Conservation (phyloP, 352 stramenopile species). For the Elongisporangium prolatum region DNA sequence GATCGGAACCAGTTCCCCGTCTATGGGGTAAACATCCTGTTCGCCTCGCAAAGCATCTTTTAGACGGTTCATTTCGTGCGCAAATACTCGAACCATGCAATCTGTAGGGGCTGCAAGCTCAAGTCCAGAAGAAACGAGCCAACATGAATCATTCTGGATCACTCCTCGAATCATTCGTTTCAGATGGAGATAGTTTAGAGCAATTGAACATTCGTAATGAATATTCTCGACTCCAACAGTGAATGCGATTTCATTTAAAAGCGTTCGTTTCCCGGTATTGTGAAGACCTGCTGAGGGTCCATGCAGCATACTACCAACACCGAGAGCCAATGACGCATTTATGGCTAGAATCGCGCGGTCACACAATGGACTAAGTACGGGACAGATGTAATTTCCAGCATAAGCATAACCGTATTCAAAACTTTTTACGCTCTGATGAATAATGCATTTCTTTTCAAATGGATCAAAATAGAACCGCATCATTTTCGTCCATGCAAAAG, state of each 20-base stretch:
- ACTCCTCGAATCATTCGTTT: conserved; percentile 30
- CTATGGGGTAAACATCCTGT: conserved; percentile 25
- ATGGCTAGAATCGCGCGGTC: conserved; percentile 51
- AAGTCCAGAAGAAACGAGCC: conserved; percentile 35
- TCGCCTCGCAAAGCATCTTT: conserved; percentile 34
- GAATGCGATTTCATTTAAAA: conserved; percentile 36
- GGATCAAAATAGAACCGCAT: conserved; percentile 58
- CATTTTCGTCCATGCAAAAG: conserved; percentile 60
- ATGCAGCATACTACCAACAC: conserved; percentile 46
- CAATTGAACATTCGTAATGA: conserved; percentile 29
- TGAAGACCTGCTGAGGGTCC: conserved; percentile 7
- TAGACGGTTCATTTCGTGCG: conserved; percentile 40
- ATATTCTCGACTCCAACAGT: conserved; percentile 42
- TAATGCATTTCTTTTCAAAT: conserved; percentile 43
- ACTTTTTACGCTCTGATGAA: conserved; percentile 55
- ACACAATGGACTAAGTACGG: conserved; percentile 54
- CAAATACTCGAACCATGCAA: conserved; percentile 26
- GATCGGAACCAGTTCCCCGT: conserved; percentile 30
- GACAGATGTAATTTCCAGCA: conserved; percentile 29
- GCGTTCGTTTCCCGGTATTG: conserved; percentile 33
- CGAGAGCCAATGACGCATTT: conserved; percentile 46
- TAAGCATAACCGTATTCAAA: conserved; percentile 68
- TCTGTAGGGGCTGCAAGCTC: conserved; percentile 14
- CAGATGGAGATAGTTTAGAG: conserved; percentile 29
- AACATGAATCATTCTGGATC: conserved; percentile 34